Evolutionary conservation across 139 green algal species (phyloP), one percentile per base, ranked within the genome.

Genomic region (Chlamydomonas urium): DNA sequence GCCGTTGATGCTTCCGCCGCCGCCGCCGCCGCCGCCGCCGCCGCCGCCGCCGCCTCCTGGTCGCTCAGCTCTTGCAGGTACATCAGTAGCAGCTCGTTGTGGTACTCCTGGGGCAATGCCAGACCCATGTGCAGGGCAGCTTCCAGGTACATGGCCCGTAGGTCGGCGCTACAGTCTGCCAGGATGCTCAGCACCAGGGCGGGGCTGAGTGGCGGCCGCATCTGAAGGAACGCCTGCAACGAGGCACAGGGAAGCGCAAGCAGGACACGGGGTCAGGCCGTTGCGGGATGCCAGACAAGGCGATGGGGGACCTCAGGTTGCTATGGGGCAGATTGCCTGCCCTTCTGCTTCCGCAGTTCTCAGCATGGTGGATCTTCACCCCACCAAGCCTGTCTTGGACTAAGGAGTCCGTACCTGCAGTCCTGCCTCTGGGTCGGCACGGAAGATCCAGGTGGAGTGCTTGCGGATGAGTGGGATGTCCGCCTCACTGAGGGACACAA

Each of bases 31-130:
- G 19, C 57, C 29, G 57, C 57, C 57, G n/a, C 57, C n/a, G n/a
- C 31, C 26, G 29, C 57, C 10, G n/a, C 19, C 57, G n/a, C 23
- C 31, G 3, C n/a, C 17, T 3, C 26, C 14, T 2, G n/a, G 57
- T 26, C 21, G 57, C 19, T 36, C 4, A 33, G 32, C n/a, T 17
- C 67, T 33, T 82, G 74, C 61, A 96, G 67, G 79, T 96, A 95
- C 42, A 95, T 86, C 17, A 84, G 76, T 60, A 90, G 83, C 57
- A 94, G 81, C 70, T 93, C 84, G 24, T 83, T 85, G 75, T 93
- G 78, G 72, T 86, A 91, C 2, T 86, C 79, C 72, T 58, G 70
- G 75, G 78, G 78, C 56, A 79, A 58, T 31, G 79, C 84, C 33
- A 83, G 73, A 0, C 86, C 86, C 23, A 85, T 75, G 32, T 79